These are phyloP conservation scores for Heliamphora pulchella DNA, from an alignment of 179 eudicot species.

Conservation along the genomic window DNA sequence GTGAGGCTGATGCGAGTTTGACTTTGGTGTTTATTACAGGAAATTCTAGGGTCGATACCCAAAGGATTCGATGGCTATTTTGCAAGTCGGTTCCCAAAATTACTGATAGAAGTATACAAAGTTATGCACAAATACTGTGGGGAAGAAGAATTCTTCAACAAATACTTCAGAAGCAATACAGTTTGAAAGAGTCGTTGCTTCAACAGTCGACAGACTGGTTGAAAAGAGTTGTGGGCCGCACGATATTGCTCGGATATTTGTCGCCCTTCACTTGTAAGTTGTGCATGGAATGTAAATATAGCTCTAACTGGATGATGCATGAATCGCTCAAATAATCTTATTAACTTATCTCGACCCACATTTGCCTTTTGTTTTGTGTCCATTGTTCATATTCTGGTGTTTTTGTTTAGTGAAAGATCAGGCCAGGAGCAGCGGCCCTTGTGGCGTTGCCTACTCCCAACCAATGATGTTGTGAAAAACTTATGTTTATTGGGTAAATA, in stretches of 20 bases:
- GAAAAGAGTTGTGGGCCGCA: too few relatives aligned
- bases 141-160: constrained; percentile 56
- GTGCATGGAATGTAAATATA: constrained; percentile 2
- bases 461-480: too few relatives aligned
- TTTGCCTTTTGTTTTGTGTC: neutral
- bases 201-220: neutral
- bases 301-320: constrained; percentile 2
- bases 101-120: constrained; percentile 79
- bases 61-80: constrained; percentile 87
- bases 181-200: neutral
- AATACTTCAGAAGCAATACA: constrained; percentile 41
- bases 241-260: neutral
- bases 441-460: too few relatives aligned
- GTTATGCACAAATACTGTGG: constrained; percentile 47
- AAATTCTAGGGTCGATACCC: constrained; percentile 66
- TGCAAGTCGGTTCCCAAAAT: constrained; percentile 57
- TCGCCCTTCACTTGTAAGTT: neutral
- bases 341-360: neutral
- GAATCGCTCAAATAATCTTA: constrained; percentile 2
- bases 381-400: neutral
- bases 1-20: neutral
- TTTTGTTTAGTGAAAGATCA: too few relatives aligned
- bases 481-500: too few relatives aligned
- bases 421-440: too few relatives aligned
- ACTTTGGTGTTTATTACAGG: constrained; percentile 37